Evolutionary conservation across 208 protist genomes (phyloP).

Genomic region (Giardia muris): DNA sequence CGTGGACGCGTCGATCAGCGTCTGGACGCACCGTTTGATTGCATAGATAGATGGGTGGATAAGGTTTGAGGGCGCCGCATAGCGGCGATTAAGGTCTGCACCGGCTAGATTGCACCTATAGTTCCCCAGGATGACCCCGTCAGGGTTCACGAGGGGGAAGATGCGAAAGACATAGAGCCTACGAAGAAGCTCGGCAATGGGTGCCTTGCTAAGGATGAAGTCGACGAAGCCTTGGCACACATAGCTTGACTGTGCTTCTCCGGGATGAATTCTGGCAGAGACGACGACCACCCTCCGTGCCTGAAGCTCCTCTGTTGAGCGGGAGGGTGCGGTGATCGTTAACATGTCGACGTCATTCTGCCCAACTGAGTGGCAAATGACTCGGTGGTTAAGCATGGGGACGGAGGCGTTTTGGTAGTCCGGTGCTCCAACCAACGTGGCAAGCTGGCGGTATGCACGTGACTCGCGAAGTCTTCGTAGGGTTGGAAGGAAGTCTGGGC

Average conservation of each 20-base stretch:
- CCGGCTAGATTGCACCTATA: slow-evolving; percentile 74
- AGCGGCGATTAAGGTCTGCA: slow-evolving; percentile 78
- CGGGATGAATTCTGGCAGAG: slow-evolving; percentile 79
- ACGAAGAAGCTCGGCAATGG: slow-evolving; percentile 56
- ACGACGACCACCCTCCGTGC: slow-evolving; percentile 54
- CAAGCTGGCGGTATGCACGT: slow-evolving; percentile 29
- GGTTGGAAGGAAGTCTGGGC: slow-evolving; percentile 37
- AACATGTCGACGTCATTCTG: slow-evolving; percentile 65
- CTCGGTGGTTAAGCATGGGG: slow-evolving; percentile 37
- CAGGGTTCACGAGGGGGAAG: slow-evolving; percentile 86
- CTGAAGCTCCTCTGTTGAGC: not conserved
- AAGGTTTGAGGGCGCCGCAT: slow-evolving; percentile 52
- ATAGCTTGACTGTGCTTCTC: slow-evolving; percentile 77
- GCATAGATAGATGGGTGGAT: slow-evolving; percentile 58
- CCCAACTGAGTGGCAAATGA: slow-evolving; percentile 61
- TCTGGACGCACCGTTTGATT: slow-evolving; percentile 37
- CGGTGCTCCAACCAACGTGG: not conserved
- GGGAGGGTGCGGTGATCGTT: slow-evolving; percentile 58
- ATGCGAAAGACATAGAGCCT: slow-evolving; percentile 72
- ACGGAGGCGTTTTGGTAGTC: not conserved
- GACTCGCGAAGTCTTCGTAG: slow-evolving; percentile 38
- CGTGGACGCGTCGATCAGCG: slow-evolving; percentile 29
- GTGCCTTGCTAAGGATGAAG: slow-evolving; percentile 50
- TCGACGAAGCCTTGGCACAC: slow-evolving; percentile 80
- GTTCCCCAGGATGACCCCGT: slow-evolving; percentile 86